Conservation (phyloP, 2,329 filamentous ascomycete species). For the Colletotrichum sp. region DNA sequence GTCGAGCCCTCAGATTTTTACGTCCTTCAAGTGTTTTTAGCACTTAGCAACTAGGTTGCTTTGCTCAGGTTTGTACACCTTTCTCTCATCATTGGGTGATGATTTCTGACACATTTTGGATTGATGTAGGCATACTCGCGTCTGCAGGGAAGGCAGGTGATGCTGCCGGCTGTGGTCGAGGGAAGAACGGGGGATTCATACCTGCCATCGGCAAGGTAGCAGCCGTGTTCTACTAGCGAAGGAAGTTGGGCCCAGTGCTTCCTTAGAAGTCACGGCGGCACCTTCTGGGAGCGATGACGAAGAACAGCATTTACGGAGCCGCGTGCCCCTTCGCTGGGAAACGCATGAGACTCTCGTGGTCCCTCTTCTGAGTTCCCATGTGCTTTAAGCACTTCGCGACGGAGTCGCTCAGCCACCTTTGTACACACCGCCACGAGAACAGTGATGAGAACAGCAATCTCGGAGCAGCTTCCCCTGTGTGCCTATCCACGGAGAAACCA, state of each 20-base stretch:
- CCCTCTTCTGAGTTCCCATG: background rate
- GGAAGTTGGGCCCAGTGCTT: background rate
- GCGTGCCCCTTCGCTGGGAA: background rate
- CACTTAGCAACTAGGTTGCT: background rate
- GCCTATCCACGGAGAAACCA: background rate
- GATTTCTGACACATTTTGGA: background rate
- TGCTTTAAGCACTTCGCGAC: background rate
- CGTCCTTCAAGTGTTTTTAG: background rate
- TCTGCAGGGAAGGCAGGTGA: background rate
- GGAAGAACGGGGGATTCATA: background rate
- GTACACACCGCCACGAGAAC: background rate
- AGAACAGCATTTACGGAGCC: background rate
- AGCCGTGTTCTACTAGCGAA: background rate
- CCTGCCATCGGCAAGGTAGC: background rate
- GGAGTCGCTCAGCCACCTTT: background rate
- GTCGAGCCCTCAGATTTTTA: background rate
- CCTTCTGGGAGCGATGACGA: background rate
- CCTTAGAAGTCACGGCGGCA: background rate
- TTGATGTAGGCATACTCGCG: background rate
- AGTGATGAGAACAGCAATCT: background rate
- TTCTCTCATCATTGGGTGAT: background rate
- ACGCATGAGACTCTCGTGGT: background rate
- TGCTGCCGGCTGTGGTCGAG: background rate
- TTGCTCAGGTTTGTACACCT: background rate
- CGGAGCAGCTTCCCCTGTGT: background rate